Base-by-base conservation (phyloP, 2,329 filamentous ascomycete genomes). In the Biscogniauxia mediterranea region DNA sequence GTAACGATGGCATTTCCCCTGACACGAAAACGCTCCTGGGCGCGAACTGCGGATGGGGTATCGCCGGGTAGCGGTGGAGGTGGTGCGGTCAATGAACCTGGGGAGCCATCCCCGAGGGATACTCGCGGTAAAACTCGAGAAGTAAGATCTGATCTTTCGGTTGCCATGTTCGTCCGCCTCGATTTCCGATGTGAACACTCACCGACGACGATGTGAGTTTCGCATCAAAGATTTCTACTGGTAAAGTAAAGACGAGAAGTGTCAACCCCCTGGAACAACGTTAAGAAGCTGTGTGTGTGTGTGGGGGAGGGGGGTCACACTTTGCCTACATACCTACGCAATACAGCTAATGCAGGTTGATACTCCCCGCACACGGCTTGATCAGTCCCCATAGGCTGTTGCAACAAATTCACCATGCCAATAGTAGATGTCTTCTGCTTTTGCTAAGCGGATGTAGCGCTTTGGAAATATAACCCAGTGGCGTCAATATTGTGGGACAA, bases 1-100 rank as follows among this genome's bases (percentile, higher is more conserved):
- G 73, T 75, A 17, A 74, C 69, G 23, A 74, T 66, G 53, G 71
- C 72, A 54, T 72, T 72, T 19, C 72, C 74, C 6, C 23, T 49
- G 28, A 73, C 60, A 9, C 64, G 65, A 54, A 74, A 74, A 17
- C 71, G 67, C 46, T 68, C 66, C n/a, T 61, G 60, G 4, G 70
- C 71, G 13, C 70, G 69, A 15, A 60, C 60, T 13, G 65, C 54
- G 2, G 69, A 61, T 50, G 66, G 56, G 20, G 62, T 55, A 49
- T 63, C 59, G 56, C 54, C 63, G 58, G 67, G 61, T 42, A 70
- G 60, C 26, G 70, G 64, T n/a, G 64, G 56, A 52, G 71, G 69
- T 23, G 71, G 68, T 59, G 66, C 67, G 11, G 66, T 67, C 19
- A 68, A 61, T 6, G 67, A 66, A 8, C 64, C 67, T 20, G 67